These are phyloP conservation scores for Zopfochytrium polystomum DNA, from an alignment of 371 early-diverging fungal genomes.

Conservation along the genomic window DNA sequence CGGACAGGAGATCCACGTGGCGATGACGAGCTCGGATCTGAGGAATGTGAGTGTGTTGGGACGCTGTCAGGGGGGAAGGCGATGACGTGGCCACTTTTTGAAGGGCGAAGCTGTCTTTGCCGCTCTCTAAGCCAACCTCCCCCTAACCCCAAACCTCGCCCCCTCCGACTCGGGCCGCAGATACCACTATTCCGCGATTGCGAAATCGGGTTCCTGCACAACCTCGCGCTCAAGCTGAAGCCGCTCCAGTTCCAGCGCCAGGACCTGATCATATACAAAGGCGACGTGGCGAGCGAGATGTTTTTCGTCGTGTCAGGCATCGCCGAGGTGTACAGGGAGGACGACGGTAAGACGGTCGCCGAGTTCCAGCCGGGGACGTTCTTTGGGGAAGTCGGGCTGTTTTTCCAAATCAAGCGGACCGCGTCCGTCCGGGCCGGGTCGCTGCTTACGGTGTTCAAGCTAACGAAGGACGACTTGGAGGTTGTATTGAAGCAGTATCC, in stretches of 20 bases:
- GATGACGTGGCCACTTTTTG: neutral
- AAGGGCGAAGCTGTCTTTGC: too few species aligned
- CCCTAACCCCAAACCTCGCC: too few species aligned
- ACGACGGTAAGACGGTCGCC: conserved; percentile 34
- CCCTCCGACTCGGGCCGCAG: conserved; percentile 20
- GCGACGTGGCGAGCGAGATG: conserved; percentile 47
- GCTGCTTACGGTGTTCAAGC: conserved; percentile 41
- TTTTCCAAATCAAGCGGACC: conserved; percentile 41
- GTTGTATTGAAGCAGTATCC: conserved; percentile 39
- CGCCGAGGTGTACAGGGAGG: conserved; percentile 45
- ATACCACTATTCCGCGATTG: conserved; percentile 49
- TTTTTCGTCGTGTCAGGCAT: conserved; percentile 45
- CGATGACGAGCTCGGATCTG: conserved; percentile 45
- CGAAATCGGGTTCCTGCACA: conserved; percentile 46
- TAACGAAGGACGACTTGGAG: conserved; percentile 39
- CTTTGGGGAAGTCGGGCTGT: conserved; percentile 51
- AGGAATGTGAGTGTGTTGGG: conserved; percentile 34
- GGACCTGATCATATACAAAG: conserved; percentile 38
- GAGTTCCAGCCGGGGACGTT: conserved; percentile 47
- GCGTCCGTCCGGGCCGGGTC: conserved; percentile 41
- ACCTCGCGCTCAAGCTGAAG: conserved; percentile 39
- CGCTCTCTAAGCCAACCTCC: too few species aligned
- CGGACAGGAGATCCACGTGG: conserved; percentile 45
- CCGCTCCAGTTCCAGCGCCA: conserved; percentile 40
- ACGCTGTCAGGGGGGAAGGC: neutral